phyloP scores from a whole-genome alignment of 768 basidiomycete genomes.

The Phaffia australis region DNA sequence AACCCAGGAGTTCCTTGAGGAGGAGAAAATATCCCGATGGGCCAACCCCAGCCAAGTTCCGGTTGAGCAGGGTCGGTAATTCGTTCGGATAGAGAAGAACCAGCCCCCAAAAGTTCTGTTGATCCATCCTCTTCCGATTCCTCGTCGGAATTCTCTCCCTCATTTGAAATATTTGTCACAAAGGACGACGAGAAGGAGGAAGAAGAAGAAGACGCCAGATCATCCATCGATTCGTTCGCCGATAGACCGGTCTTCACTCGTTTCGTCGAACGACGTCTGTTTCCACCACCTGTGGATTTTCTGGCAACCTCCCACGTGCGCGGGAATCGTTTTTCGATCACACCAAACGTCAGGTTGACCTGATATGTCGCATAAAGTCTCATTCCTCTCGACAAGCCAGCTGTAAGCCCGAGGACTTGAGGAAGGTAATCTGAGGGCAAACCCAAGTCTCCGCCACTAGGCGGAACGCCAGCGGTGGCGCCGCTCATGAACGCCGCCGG shows the following conservation, averaged over 20 bases:
- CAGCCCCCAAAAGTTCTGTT: constrained; percentile 10
- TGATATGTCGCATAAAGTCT: constrained; percentile 9
- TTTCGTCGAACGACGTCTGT: neutral
- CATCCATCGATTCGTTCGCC: too few relatives aligned
- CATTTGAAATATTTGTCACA: neutral
- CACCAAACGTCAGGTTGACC: constrained; percentile 3
- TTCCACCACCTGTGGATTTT: constrained; percentile 5
- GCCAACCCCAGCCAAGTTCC: neutral
- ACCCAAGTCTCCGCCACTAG: neutral
- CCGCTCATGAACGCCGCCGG: neutral
- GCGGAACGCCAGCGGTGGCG: neutral
- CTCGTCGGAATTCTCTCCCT: neutral
- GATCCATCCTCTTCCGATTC: constrained; percentile 2
- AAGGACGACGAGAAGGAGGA: neutral
- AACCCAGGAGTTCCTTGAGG: neutral
- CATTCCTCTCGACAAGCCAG: neutral
- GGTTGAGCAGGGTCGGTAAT: constrained; percentile 4
- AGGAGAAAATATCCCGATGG: neutral
- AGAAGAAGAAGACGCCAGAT: neutral
- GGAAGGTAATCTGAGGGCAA: constrained; percentile 23
- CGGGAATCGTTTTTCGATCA: constrained; percentile 11
- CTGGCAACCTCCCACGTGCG: constrained; percentile 6
- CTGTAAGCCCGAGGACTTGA: neutral
- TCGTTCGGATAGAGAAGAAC: constrained; percentile 11
- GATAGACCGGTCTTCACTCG: too few relatives aligned